Base-by-base conservation (phyloP, 768 basidiomycete genomes). In the Pulveroboletus sp. region DNA sequence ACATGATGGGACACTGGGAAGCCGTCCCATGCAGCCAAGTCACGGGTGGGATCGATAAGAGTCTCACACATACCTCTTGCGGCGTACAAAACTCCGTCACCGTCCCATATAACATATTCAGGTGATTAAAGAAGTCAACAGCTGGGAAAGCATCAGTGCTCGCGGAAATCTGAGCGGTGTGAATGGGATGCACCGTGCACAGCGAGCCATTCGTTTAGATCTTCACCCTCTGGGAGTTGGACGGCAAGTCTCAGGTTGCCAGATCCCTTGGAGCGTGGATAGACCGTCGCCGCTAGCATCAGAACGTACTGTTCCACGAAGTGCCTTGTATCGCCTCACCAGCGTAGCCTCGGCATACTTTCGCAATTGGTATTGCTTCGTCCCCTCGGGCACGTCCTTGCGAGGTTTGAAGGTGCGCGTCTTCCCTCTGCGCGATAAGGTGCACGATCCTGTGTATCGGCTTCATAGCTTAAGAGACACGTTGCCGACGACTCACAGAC, bases 61-160 rank as follows among this genome's bases (percentile, higher is more conserved):
- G 37, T 37, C 44, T 5, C 16, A 23, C 29, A 65, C 77, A 59
- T 62, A 89, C 93, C 79, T 96, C 93, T 63, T 93, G 83, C 10
- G 86, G 79, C 16, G 90, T 97, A 69, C 96, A 99, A 64, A 98
- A 98, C 71, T 99, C 96, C 2, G 96, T 96, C 20, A 99, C 84
- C 10, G 93, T 96, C 11, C 95, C 96, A 62, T 98, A 99, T 17
- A 99, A 75, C 96, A 99, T 99, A 68, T 99, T 99, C 56, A 99
- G 72, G 65, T 99, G 96, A 65, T 98, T 99, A 78, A 98, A 99
- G 73, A 99, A 99, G 69, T 99, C 96, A 52, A 98, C 95, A 26
- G 93, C 96, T 99, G 59, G 16, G 42, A 32, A 42, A 6, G 38
- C 32, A 49, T 58, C 50, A 48, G 20, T 31, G 1, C 23, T 4